Conservation (phyloP, 139 green algal genomes). For the Asterochloris erici region DNA sequence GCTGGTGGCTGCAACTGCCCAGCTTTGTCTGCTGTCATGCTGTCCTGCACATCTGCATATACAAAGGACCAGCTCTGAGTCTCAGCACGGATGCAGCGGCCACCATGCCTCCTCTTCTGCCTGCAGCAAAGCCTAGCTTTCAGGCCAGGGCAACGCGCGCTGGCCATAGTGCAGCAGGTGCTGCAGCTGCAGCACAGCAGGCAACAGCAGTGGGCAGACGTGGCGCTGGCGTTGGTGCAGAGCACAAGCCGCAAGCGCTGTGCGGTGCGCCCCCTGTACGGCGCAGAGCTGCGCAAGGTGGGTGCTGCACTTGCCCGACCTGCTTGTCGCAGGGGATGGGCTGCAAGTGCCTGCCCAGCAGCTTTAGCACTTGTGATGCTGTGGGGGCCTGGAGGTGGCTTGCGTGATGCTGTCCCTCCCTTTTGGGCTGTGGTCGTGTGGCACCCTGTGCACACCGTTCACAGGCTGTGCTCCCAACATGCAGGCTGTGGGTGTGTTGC, state of each 20-base stretch:
- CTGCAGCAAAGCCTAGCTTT: slow-evolving; percentile 8
- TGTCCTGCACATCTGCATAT: no score
- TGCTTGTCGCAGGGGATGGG: no score
- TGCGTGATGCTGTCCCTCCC: no score
- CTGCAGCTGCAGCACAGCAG: background rate
- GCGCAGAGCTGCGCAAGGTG: slow-evolving; percentile 20
- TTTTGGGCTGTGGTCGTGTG: no score
- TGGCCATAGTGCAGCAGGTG: background rate
- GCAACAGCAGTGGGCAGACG: slow-evolving; percentile 22
- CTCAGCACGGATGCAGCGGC: no score
- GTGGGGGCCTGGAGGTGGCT: no score
- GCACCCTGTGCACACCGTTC: no score
- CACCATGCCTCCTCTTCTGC: background rate
- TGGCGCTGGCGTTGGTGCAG: slow-evolving; percentile 25
- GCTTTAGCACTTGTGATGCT: no score
- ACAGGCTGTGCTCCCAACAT: background rate
- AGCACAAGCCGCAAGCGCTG: slow-evolving; percentile 20
- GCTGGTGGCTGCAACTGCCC: no score
- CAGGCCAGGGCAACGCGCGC: background rate
- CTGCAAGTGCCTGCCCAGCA: no score
- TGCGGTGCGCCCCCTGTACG: slow-evolving; percentile 31
- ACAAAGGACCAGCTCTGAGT: no score
- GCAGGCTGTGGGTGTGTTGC: slow-evolving; percentile 15
- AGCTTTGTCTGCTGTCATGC: no score
- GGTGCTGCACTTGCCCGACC: background rate